phyloP scores from a whole-genome alignment of 2,329 filamentous ascomycete genomes.

The Colletotrichum tanaceti region DNA sequence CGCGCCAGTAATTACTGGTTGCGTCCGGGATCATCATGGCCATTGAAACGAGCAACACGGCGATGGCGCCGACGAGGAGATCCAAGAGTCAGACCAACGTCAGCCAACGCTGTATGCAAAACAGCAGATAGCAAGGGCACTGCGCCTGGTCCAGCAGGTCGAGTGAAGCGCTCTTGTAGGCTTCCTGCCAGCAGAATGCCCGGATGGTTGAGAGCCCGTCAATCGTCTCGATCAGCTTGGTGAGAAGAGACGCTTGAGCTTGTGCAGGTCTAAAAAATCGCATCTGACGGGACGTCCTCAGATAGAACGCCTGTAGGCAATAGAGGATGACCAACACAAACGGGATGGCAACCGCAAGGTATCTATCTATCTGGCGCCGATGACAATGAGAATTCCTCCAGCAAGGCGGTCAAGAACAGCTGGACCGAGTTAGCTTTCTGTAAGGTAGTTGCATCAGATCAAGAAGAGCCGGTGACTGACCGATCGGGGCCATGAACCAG shows the following conservation, averaged over 20 bases:
- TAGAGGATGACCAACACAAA: slow-evolving; percentile 44
- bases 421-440: background rate
- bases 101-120: slow-evolving; percentile 62
- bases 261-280: slow-evolving; percentile 67
- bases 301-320: slow-evolving; percentile 47
- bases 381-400: slow-evolving; percentile 53
- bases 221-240: slow-evolving; percentile 54
- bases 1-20: slow-evolving; percentile 35
- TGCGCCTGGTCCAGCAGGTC: slow-evolving; percentile 43
- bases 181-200: slow-evolving; percentile 45
- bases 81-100: slow-evolving; percentile 61
- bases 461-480: background rate
- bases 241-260: slow-evolving; percentile 60
- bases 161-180: slow-evolving; percentile 20
- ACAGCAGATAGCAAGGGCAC: slow-evolving; percentile 55
- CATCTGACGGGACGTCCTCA: slow-evolving; percentile 67
- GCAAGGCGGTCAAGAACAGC: slow-evolving; percentile 15
- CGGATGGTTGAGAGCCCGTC: slow-evolving; percentile 47
- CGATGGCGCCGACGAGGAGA: slow-evolving; percentile 46
- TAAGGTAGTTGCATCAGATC: too few relatives aligned
- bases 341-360: slow-evolving; percentile 60
- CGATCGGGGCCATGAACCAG: slow-evolving; percentile 24
- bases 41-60: slow-evolving; percentile 41
- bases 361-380: slow-evolving; percentile 60
- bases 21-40: slow-evolving; percentile 23